A percentile compares a stretch with the other conserved stretches of the same genome.
These are phyloP conservation scores for Boletellus ananas DNA, from an alignment of 768 basidiomycete genomes.

Conservation along the genomic window DNA sequence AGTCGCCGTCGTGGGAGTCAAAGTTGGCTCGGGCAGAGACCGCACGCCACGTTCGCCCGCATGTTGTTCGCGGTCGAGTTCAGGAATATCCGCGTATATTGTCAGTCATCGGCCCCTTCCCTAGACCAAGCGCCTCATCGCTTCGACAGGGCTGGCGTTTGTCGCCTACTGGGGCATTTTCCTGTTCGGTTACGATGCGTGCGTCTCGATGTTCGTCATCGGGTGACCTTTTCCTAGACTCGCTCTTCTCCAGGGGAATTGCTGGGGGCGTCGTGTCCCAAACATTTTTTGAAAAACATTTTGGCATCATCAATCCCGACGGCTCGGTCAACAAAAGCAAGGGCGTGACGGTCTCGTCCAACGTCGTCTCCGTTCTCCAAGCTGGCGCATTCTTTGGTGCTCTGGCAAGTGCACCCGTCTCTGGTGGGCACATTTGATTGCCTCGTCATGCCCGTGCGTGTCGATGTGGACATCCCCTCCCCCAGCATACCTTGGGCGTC, in stretches of 20 bases:
- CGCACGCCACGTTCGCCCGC: background rate
- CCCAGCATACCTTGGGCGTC: conserved; percentile 62
- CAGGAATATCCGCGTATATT: conserved; percentile 65
- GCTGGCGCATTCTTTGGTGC: conserved; percentile 89
- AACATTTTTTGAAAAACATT: conserved; percentile 56
- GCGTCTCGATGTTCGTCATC: conserved; percentile 19
- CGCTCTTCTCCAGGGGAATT: conserved; percentile 44
- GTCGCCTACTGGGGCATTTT: conserved; percentile 75
- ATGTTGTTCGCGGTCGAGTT: conserved; percentile 12
- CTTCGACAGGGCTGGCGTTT: conserved; percentile 61
- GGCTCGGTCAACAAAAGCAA: conserved; percentile 38
- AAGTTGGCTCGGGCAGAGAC: no score
- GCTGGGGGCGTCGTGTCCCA: conserved; percentile 68
- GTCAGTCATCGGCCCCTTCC: conserved; percentile 32
- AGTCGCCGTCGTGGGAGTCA: no score
- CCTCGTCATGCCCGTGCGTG: background rate
- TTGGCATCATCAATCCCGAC: conserved; percentile 50
- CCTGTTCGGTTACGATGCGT: conserved; percentile 82
- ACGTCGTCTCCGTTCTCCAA: conserved; percentile 84
- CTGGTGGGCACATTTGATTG: conserved; percentile 40
- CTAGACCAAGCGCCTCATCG: background rate
- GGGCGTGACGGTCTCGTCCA: conserved; percentile 61
- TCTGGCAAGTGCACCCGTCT: conserved; percentile 64
- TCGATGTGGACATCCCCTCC: background rate
- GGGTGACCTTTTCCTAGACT: background rate